These are phyloP conservation scores for Arctium lappa DNA, from an alignment of 129 eudicot species.

Conservation along the genomic window DNA sequence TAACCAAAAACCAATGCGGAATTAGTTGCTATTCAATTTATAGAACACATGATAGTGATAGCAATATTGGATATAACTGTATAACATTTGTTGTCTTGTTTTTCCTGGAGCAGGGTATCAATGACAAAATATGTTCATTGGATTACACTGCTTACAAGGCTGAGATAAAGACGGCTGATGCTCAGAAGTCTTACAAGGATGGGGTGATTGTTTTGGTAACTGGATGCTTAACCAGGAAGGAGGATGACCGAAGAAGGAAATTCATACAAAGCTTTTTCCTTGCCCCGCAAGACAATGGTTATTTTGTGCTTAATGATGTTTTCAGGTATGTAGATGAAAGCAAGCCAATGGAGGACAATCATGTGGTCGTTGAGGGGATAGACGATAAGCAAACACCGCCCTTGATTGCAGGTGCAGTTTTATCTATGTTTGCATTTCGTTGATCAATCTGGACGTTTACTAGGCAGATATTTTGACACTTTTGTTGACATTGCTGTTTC, in stretches of 20 bases:
- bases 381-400: constrained; percentile 31
- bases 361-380: constrained; percentile 25
- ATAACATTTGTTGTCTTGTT: constrained; percentile 10
- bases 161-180: constrained; percentile 59
- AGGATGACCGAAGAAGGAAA: constrained; percentile 46
- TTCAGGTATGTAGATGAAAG: constrained; percentile 50
- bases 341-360: constrained; percentile 29
- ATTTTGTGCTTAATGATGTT: constrained; percentile 71
- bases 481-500: constrained; percentile 8
- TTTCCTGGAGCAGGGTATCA: constrained; percentile 54
- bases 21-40: background rate
- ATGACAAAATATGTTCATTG: constrained; percentile 59
- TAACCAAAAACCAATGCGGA: background rate
- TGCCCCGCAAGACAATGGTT: constrained; percentile 76
- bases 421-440: constrained; percentile 13
- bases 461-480: background rate
- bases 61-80: background rate
- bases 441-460: background rate
- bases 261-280: constrained; percentile 71
- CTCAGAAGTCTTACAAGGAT: constrained; percentile 59
- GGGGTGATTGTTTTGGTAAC: constrained; percentile 70
- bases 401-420: constrained; percentile 41
- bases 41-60: background rate
- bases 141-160: constrained; percentile 56
- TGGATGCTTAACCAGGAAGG: constrained; percentile 51